Base-by-base conservation (phyloP, 23 red algal genomes). In the Gracilariopsis chorda region DNA sequence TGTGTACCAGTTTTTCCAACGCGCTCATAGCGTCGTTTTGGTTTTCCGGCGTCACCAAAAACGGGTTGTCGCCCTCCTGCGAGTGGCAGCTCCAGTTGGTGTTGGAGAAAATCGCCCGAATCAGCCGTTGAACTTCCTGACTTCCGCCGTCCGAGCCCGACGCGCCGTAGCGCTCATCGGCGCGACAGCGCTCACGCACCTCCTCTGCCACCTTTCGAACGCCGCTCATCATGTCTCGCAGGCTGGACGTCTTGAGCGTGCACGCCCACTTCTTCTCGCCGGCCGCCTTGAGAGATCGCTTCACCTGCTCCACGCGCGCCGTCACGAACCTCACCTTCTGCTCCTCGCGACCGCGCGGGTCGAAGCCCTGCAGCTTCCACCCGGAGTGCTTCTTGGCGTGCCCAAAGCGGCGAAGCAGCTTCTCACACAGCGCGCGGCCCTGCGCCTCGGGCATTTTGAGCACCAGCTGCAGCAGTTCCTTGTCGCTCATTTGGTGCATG, bases 201-300 rank as follows among this genome's bases (percentile, higher is more conserved):
- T 92, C 88, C 62, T 92, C 88, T 3, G 88, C 88, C 34, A 92
- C 88, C 35, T 92, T 92, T 27, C 88, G 34, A 4, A 92, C 88
- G 76, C 88, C 78, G 42, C 78, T 92, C 88, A 92, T 92, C 88
- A 92, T 92, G 42, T 92, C 88, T 21, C 88, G 48, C 43, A 92
- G 58, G 34, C 57, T 83, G 17, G 76, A 78, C 5, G 74, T 92
- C 78, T 92, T 92, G 23, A 92, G 49, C 7, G 49, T 71, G 8
- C 77, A 80, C 21, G 88, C 76, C 88, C 76, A 83, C 63, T 83
- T 92, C 60, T 81, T 76, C 46, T 92, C 77, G 33, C 88, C 88
- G 0, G 46, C 44, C 28, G 30, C 58, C 61, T 83, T 81, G 48
- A 92, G 68, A 13, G 20, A 20, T 23, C 33, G n/a, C 77, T 92